Conservation (phyloP, 768 basidiomycete genomes). For the Strobilomyces confusus region DNA sequence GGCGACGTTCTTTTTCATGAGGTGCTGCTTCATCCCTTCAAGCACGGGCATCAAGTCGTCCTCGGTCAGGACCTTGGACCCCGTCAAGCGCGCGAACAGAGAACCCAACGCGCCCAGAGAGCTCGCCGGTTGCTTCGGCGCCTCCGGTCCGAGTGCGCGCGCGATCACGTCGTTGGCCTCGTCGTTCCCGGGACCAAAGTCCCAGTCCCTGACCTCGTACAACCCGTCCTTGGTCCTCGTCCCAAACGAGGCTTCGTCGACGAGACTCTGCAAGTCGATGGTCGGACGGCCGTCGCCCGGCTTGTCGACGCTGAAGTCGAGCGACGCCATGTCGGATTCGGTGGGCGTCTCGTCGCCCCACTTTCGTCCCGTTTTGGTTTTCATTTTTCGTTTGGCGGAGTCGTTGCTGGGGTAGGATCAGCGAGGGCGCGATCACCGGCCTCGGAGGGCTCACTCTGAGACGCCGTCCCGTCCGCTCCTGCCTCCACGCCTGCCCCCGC, state of each 20-base stretch:
- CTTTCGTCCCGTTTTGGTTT: constrained; percentile 76
- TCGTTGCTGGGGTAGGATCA: constrained; percentile 48
- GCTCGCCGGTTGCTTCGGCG: constrained; percentile 34
- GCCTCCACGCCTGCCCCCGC: constrained; percentile 58
- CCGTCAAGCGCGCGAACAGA: constrained; percentile 81
- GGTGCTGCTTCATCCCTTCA: constrained; percentile 93
- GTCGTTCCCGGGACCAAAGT: constrained; percentile 51
- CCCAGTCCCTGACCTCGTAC: constrained; percentile 83
- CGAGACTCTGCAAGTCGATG: constrained; percentile 56
- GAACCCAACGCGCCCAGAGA: constrained; percentile 67
- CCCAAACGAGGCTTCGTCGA: constrained; percentile 73
- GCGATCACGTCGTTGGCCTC: constrained; percentile 54
- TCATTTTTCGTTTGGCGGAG: constrained; percentile 55
- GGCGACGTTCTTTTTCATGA: constrained; percentile 99
- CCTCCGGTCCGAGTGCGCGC: constrained; percentile 48
- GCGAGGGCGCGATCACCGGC: not conserved
- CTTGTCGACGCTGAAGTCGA: constrained; percentile 80
- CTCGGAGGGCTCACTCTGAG: constrained; percentile 56
- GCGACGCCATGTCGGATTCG: constrained; percentile 86
- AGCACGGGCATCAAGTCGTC: constrained; percentile 84
- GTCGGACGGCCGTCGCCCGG: constrained; percentile 33
- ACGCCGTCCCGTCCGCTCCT: constrained; percentile 59
- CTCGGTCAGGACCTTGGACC: constrained; percentile 76
- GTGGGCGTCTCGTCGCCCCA: constrained; percentile 85
- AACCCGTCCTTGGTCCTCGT: constrained; percentile 67